A percentile compares a stretch with the other conserved stretches of the same genome.
These are phyloP conservation scores for Iris macrosiphon DNA, from an alignment of 106 monocot species.

Conservation along the genomic window DNA sequence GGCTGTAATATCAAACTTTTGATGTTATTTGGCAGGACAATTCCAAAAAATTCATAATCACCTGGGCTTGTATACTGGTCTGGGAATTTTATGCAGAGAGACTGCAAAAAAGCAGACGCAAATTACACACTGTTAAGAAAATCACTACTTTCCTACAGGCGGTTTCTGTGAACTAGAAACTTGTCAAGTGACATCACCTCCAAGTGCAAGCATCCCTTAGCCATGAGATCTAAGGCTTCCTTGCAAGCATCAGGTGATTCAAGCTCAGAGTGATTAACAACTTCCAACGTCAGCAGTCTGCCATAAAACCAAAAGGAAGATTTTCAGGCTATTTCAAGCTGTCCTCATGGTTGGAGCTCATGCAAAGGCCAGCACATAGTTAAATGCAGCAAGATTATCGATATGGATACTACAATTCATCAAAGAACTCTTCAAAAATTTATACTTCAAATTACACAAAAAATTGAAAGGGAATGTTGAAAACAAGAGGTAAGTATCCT, in stretches of 20 bases:
- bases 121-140: conserved; percentile 7
- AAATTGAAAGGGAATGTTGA: too few species aligned
- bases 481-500: too few species aligned
- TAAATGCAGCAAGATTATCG: too few species aligned
- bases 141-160: neutral
- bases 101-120: conserved; percentile 32
- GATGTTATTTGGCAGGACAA: conserved; percentile 31
- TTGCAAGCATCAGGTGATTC: conserved; percentile 12
- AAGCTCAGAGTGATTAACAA: conserved; percentile 10
- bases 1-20: conserved; percentile 52
- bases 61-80: neutral
- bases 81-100: conserved; percentile 50
- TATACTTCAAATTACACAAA: too few species aligned
- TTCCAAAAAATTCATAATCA: conserved; percentile 11
- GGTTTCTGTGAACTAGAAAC: neutral
- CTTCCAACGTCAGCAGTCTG: conserved; percentile 55
- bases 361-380: neutral
- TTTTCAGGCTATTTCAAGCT: neutral
- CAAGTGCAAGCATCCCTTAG: conserved; percentile 37
- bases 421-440: too few species aligned
- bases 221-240: conserved; percentile 33
- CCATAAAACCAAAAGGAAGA: neutral
- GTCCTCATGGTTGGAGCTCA: neutral
- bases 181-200: conserved; percentile 44
- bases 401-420: too few species aligned